Evolutionary conservation across 2,329 filamentous ascomycete species (phyloP), one percentile per base, ranked within the genome.

Genomic region (Xylogone sp.): DNA sequence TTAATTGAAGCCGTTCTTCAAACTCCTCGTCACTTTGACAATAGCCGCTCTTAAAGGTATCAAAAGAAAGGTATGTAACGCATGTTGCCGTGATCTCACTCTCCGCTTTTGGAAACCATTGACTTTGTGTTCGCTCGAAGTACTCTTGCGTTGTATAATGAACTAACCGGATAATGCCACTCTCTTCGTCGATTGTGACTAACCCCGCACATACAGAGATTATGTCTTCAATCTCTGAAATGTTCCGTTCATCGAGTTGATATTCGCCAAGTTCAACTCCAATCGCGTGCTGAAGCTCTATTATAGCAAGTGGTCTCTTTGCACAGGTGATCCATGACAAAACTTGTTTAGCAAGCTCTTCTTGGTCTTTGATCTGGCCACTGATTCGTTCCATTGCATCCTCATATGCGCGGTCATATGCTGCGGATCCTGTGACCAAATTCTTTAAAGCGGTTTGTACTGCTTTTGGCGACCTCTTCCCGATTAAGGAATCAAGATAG

Each of bases 261-360:
- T 43, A 0, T 2, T 57, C 42, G 0, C 54, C 65, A 1, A 43
- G 1, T 27, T 71, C 66, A 0, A 72, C 59, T 0, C 70, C 74
- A 12, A 79, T 63, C 0, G 73, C 74, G 54, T 76, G 65, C 48
- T 66, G 66, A 3, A 78, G 62, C 49, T 77, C 72, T 0, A 19
- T 0, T 1, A 50, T 58, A 1, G 54, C 65, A 0, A 77, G 51
- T 0, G 58, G 65, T 29, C 67, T 62, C 29, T 56, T 66, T 18
- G 54, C 49, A 27, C 24, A 53, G 12, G 47, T 50, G 16, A 56
- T 49, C 53, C 53, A 56, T 10, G 42, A 44, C 22, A 56, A 46
- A 16, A 56, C 45, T 21, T 45, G 19, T 8, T 62, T 69, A 0
- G 76, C 75, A 31, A 75, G 60, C 0, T 65, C 48, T 8, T 31